Base-by-base conservation (phyloP, 371 early-diverging fungal species). In the Mortierella sp. region DNA sequence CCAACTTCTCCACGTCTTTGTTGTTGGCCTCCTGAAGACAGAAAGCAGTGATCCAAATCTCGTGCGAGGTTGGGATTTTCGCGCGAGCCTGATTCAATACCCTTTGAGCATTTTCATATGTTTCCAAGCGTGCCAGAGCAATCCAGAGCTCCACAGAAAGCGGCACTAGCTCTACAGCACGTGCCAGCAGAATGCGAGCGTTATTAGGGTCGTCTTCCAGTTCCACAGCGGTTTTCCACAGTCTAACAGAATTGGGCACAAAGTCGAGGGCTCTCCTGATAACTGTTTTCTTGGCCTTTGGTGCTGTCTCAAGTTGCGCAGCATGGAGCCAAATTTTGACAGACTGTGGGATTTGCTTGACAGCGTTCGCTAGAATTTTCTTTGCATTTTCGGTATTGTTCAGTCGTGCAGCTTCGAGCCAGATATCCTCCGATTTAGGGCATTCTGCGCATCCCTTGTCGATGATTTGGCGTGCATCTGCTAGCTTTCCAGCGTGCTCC, bases 41-140 rank as follows among this genome's bases (percentile, higher is more conserved):
- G 23, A 98, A 98, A 28, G 96, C 98, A 8, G 96, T 91, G 51
- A 99, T 91, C 98, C 98, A 99, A 58, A 98, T 89, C 65, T 97
- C 97, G 82, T 96, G 95, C 58, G 94, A 93, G 0, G 96, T 94
- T 10, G 98, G 98, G 26, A 95, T 89, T 1, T 90, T 88, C 31
- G 85, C 76, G n/a, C 96, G 93, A 0, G 97, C 99, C 61, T 91
- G 89, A 81, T 97, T 97, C 47, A 99, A 85, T 10, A 98, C 96
- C 47, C 88, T 90, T 70, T 91, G 91, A 0, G 98, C 98, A 74
- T 96, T 93, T n/a, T 94, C 93, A 66, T 96, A 95, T 0, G 93
- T 86, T 78, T 98, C 98, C 17, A 98, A 86, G 19, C 94, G 88
- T 0, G 98, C 98, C 54, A 99, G 85, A 0, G 98, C 98, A 29